A percentile compares a stretch with the other conserved stretches of the same genome.
These are phyloP conservation scores for Pinus tabuliformis DNA, from an alignment of 75 land plant genomes.

Conservation along the genomic window DNA sequence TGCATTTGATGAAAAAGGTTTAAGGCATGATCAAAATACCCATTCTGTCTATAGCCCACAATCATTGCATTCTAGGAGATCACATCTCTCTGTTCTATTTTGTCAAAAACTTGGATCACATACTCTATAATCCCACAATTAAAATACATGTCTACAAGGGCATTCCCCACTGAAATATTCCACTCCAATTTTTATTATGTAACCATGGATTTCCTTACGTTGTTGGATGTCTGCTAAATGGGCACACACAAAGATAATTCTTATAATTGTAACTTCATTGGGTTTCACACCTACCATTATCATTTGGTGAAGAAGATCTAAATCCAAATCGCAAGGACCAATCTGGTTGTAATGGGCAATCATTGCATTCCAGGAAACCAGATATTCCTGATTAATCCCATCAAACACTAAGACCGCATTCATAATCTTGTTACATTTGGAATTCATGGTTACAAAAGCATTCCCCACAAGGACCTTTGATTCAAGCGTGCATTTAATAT, in stretches of 20 bases:
- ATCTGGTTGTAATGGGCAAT: slow-evolving; percentile 59
- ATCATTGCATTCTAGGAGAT: slow-evolving; percentile 60
- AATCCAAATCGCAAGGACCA: slow-evolving; percentile 26
- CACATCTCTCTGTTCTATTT: slow-evolving; percentile 28
- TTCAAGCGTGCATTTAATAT: too few species aligned
- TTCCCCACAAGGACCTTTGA: too few species aligned
- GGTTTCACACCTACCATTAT: slow-evolving; percentile 15
- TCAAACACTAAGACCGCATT: slow-evolving; percentile 41
- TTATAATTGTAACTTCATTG: slow-evolving; percentile 25
- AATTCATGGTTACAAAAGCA: too few species aligned
- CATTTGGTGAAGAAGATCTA: slow-evolving; percentile 35
- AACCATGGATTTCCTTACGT: slow-evolving; percentile 46
- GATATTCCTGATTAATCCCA: slow-evolving; percentile 27
- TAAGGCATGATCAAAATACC: slow-evolving; percentile 26
- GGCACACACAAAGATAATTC: slow-evolving; percentile 37
- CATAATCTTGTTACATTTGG: not conserved
- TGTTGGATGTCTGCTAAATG: slow-evolving; percentile 24
- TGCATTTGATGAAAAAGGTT: slow-evolving; percentile 19
- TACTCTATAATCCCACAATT: slow-evolving; percentile 39
- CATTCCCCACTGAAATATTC: slow-evolving; percentile 23
- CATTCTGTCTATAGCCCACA: slow-evolving; percentile 25
- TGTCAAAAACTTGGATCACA: slow-evolving; percentile 32
- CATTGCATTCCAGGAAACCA: slow-evolving; percentile 68
- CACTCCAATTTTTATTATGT: slow-evolving; percentile 10
- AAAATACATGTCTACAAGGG: slow-evolving; percentile 47